These are phyloP conservation scores for Pleurozium schreberi DNA, from an alignment of 225 moss, liverwort and hornwort species.

Conservation along the genomic window DNA sequence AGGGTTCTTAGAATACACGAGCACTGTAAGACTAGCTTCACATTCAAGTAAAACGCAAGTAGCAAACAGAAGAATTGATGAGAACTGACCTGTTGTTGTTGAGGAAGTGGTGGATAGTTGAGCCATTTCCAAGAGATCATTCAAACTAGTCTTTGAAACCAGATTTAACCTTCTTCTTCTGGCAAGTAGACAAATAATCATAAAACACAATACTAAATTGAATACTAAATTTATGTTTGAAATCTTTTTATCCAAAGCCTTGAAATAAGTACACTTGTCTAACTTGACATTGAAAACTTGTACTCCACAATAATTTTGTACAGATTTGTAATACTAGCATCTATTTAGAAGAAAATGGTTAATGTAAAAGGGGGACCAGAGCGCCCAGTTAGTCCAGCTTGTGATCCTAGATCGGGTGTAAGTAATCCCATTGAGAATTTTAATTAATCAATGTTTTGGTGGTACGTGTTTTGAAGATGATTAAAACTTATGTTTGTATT, in stretches of 20 bases:
- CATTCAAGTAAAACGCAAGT: background rate
- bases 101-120: constrained; percentile 28
- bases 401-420: constrained; percentile 8
- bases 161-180: fast-evolving
- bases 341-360: background rate
- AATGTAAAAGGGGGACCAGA: constrained; percentile 1
- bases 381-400: background rate
- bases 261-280: background rate
- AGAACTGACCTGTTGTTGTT: constrained; percentile 68
- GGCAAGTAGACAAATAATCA: background rate
- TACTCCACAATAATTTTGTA: background rate
- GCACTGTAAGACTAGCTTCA: background rate
- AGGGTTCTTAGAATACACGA: background rate
- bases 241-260: background rate
- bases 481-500: background rate
- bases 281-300: background rate
- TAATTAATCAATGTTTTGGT: no score
- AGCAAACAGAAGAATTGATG: background rate
- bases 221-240: background rate
- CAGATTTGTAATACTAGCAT: background rate
- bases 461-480: background rate
- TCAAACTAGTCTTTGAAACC: fast-evolving
- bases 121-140: background rate
- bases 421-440: background rate
- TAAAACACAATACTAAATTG: background rate